These are phyloP conservation scores for Mortierella sp. DNA, from an alignment of 371 early-diverging fungal genomes.

Conservation along the genomic window DNA sequence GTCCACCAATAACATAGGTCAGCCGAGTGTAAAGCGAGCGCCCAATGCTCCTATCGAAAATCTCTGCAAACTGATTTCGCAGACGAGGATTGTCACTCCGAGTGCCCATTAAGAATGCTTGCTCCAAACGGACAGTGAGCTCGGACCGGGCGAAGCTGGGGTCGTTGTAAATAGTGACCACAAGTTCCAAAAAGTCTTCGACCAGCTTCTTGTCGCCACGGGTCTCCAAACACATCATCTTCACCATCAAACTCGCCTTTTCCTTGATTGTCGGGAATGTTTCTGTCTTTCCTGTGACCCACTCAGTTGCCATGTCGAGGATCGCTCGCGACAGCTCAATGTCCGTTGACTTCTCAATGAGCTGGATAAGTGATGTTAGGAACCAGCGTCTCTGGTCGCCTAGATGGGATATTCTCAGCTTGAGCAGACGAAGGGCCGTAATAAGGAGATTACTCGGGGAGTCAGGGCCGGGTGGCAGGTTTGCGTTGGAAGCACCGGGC, in stretches of 20 bases:
- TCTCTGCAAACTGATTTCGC: slow-evolving; percentile 81
- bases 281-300: slow-evolving; percentile 84
- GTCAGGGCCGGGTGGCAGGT: slow-evolving; percentile 55
- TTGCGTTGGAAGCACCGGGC: slow-evolving; percentile 36
- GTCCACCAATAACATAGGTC: slow-evolving; percentile 90
- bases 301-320: slow-evolving; percentile 85
- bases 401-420: slow-evolving; percentile 78
- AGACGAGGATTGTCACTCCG: slow-evolving; percentile 80
- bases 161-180: slow-evolving; percentile 87
- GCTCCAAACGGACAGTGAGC: slow-evolving; percentile 91
- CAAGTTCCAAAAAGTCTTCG: slow-evolving; percentile 87
- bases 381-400: slow-evolving; percentile 92
- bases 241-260: slow-evolving; percentile 89
- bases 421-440: slow-evolving; percentile 79
- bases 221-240: slow-evolving; percentile 87
- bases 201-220: slow-evolving; percentile 73
- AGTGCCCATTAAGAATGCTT: slow-evolving; percentile 93
- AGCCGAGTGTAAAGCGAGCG: slow-evolving; percentile 75
- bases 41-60: slow-evolving; percentile 85
- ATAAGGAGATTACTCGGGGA: slow-evolving; percentile 72
- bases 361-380: slow-evolving; percentile 80
- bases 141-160: slow-evolving; percentile 87
- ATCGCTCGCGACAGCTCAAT: slow-evolving; percentile 77
- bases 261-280: slow-evolving; percentile 96
- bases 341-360: slow-evolving; percentile 87